Evolutionary conservation across 2,329 filamentous ascomycete genomes (phyloP).

Genomic region (Arthrinium puccinioides): DNA sequence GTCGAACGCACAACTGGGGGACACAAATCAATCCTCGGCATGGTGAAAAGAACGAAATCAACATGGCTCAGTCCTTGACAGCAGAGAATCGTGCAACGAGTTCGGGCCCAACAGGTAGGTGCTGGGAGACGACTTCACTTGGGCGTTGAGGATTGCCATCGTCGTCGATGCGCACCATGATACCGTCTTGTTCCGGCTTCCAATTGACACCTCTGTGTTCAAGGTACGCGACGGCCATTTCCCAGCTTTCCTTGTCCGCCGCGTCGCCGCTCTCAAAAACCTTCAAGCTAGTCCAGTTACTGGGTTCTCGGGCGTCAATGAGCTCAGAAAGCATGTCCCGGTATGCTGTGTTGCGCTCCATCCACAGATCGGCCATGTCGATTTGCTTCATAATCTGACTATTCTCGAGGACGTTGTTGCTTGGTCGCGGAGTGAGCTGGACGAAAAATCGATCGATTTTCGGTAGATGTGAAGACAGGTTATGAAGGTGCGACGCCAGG

Average conservation of each 20-base stretch:
- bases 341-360: slow-evolving; percentile 46
- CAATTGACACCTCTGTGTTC: background rate
- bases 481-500: slow-evolving; percentile 51
- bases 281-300: slow-evolving; percentile 34
- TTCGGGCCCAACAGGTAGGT: background rate
- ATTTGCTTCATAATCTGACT: slow-evolving; percentile 29
- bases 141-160: background rate
- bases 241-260: slow-evolving; percentile 37
- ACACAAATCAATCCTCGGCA: too few species aligned
- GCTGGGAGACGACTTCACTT: background rate
- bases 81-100: background rate
- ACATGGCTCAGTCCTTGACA: too few species aligned
- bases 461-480: slow-evolving; percentile 39
- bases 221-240: slow-evolving; percentile 20
- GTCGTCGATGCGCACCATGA: background rate
- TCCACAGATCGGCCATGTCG: slow-evolving; percentile 39
- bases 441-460: slow-evolving; percentile 46
- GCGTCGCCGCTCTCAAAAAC: slow-evolving; percentile 44
- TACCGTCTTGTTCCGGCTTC: background rate
- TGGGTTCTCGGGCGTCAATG: slow-evolving; percentile 9
- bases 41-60: too few species aligned
- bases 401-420: slow-evolving; percentile 25
- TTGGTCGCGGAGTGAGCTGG: slow-evolving; percentile 34
- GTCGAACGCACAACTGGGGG: too few species aligned
- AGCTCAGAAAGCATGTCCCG: slow-evolving; percentile 34